Evolutionary conservation across 805 yeast genomes (phyloP), one percentile per base, ranked within the genome.

Genomic region (Komagataella pastoris): DNA sequence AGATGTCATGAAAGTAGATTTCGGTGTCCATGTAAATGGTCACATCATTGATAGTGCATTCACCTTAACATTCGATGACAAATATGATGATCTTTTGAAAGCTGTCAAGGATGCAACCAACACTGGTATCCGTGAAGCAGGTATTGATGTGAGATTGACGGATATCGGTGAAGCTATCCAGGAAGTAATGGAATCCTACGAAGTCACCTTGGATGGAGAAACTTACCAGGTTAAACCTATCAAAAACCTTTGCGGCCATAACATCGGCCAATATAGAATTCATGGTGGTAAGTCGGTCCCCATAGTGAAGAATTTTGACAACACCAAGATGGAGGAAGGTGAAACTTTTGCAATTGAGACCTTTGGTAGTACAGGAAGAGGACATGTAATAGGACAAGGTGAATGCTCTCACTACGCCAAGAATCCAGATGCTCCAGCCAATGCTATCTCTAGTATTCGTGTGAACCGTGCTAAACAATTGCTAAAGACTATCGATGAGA

Each of bases 341-440:
- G 99, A 93, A 67, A 83, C 88, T 2, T 91, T 88, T 73, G 99
- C 99, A 54, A 91, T 93, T 62, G 99, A 93, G 70, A 93, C 99
- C 2, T 93, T 93, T 63, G 99, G 99, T 10, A 79, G 96, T 47
- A 93, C 99, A 1, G 99, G 99, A 55, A 79, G 85, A 54, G 99
- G 98, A 44, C 84, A 83, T 59, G 98, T 93, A 43, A 71, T 83
- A 49, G 71, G 81, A 6, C 84, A 81, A 54, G 99, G 99, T 48
- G 99, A 93, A 68, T 85, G 91, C 60, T 89, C 97, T 12, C 99
- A 93, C 69, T 93, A 93, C 63, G 89, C 95, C 36, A 74, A 79
- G 61, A 79, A 72, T 59, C 63, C 67, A 24, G 83, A 74, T 46
- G 73, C 72, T 14, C 73, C 78, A 30, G 40, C 40, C 14, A 30